Percentiles rank a stretch among this genome's conserved stretches.
phyloP scores from a whole-genome alignment of 805 yeast genomes.

The Wilhelminamyces savonicus region DNA sequence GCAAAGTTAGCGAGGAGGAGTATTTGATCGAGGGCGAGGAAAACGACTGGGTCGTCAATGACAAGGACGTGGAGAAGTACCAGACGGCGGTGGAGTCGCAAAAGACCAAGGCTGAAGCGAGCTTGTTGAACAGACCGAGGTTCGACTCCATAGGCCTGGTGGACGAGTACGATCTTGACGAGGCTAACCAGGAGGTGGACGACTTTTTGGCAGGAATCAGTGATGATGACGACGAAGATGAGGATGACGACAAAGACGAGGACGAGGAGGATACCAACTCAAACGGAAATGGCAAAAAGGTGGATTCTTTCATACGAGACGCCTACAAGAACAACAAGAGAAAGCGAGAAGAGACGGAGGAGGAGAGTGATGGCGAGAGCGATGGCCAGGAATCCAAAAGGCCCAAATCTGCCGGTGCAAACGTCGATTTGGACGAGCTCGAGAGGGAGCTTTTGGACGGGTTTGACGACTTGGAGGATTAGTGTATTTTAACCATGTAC shows the following conservation, averaged over 20 bases:
- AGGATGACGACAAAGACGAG: constrained; percentile 21
- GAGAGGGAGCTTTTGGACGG: constrained; percentile 48
- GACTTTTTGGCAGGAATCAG: constrained; percentile 43
- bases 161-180: constrained; percentile 34
- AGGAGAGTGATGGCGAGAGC: constrained; percentile 8
- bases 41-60: constrained; percentile 36
- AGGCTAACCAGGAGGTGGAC: constrained; percentile 39
- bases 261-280: constrained; percentile 4
- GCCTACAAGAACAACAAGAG: constrained; percentile 15
- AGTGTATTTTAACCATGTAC: neutral
- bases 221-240: constrained; percentile 27
- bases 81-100: constrained; percentile 20
- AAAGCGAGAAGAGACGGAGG: constrained; percentile 10
- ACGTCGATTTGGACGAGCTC: constrained; percentile 37
- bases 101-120: constrained; percentile 6
- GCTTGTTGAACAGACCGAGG: constrained; percentile 23
- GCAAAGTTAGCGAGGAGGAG: constrained; percentile 53
- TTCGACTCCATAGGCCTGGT: constrained; percentile 26
- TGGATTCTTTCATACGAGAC: constrained; percentile 21
- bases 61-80: constrained; percentile 41
- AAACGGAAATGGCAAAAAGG: too few relatives aligned
- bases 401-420: constrained; percentile 3
- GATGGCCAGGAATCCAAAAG: constrained; percentile 3
- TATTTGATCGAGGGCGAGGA: constrained; percentile 48
- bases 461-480: constrained; percentile 42